Percentiles rank a stretch among this genome's conserved stretches.
phyloP scores from a whole-genome alignment of 192 early-diverging fungal genomes.

The Mortierella alpina region DNA sequence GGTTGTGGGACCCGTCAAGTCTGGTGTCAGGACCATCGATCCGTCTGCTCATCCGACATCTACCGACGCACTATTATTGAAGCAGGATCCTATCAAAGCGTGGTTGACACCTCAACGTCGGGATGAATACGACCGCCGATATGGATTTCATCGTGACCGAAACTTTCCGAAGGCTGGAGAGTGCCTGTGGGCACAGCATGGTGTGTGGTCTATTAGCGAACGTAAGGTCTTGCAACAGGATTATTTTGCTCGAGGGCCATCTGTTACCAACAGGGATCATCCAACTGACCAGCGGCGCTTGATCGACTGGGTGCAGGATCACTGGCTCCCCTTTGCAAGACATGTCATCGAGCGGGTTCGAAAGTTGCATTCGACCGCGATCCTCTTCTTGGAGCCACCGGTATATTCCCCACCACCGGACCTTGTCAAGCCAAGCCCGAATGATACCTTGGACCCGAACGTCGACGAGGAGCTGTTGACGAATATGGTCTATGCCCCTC shows the following conservation, averaged over 20 bases:
- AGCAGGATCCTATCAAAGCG: slow-evolving; percentile 21
- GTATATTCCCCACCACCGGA: slow-evolving; percentile 58
- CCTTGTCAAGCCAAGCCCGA: slow-evolving; percentile 5
- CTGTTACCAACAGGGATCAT: neutral
- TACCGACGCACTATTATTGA: slow-evolving; percentile 16
- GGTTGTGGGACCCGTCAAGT: slow-evolving; percentile 33
- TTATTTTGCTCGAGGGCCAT: slow-evolving; percentile 59
- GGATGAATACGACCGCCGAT: slow-evolving; percentile 19
- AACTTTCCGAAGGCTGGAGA: slow-evolving; percentile 39
- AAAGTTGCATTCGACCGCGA: slow-evolving; percentile 49
- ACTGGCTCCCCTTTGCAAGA: slow-evolving; percentile 59
- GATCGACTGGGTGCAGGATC: slow-evolving; percentile 26
- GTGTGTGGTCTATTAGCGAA: slow-evolving; percentile 57
- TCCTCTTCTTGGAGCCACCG: slow-evolving; percentile 65
- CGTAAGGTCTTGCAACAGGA: slow-evolving; percentile 40
- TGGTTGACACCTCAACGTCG: slow-evolving; percentile 52
- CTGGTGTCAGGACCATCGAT: slow-evolving; percentile 28
- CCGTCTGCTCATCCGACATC: slow-evolving; percentile 41
- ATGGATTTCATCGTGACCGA: slow-evolving; percentile 50
- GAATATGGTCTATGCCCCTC: slow-evolving; percentile 62
- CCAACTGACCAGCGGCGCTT: neutral
- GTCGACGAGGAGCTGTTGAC: neutral
- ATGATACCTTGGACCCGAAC: neutral
- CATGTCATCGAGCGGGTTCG: slow-evolving; percentile 49
- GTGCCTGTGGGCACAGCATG: slow-evolving; percentile 66